These are phyloP conservation scores for Fusarium humuli DNA, from an alignment of 2,329 filamentous ascomycete genomes.

Conservation along the genomic window DNA sequence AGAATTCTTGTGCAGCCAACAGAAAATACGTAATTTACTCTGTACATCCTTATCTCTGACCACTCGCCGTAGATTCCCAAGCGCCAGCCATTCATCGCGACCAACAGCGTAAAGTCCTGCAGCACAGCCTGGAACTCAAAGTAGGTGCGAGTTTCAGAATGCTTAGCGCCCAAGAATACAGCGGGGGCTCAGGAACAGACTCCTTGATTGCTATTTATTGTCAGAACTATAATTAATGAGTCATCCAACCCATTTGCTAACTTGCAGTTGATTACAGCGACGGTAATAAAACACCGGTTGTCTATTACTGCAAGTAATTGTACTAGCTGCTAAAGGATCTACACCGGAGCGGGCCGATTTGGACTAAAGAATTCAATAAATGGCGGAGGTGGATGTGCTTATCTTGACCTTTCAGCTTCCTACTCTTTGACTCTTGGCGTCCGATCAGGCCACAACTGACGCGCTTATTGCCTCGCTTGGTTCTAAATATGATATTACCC, in stretches of 20 bases:
- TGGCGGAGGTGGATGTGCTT: background rate
- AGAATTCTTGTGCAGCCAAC: background rate
- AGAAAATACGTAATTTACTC: background rate
- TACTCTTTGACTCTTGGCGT: background rate
- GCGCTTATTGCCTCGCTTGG: background rate
- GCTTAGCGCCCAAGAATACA: background rate
- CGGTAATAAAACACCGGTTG: rapidly evolving
- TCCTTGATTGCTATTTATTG: too few species aligned
- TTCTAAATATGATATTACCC: background rate
- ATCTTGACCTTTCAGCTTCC: background rate
- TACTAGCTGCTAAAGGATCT: background rate
- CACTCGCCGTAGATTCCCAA: background rate
- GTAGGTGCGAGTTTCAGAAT: background rate
- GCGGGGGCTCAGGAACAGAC: background rate
- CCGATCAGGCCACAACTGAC: background rate
- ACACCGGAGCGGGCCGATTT: background rate
- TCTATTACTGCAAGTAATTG: background rate
- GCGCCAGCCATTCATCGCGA: background rate
- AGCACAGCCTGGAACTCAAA: background rate
- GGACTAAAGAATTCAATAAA: background rate
- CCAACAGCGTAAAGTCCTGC: background rate
- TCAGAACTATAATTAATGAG: too few species aligned
- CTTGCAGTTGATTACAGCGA: background rate
- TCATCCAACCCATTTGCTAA: background rate
- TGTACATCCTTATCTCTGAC: background rate